These are phyloP conservation scores for Anthracocystis walkeri DNA, from an alignment of 1,284 basidiomycete genomes.

Conservation along the genomic window DNA sequence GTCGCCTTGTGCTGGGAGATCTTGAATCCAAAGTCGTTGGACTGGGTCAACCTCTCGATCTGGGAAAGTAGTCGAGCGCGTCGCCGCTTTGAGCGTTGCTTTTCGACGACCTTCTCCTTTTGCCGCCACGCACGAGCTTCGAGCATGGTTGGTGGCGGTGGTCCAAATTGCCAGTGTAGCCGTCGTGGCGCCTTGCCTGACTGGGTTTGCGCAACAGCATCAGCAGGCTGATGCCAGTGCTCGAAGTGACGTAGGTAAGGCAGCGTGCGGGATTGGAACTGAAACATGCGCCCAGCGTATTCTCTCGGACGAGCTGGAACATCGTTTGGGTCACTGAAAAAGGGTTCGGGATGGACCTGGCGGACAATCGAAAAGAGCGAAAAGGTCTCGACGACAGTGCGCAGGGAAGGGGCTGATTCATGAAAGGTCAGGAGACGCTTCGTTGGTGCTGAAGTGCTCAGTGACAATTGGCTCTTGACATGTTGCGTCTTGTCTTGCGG, in stretches of 20 bases:
- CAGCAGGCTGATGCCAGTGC: constrained; percentile 27
- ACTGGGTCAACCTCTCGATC: constrained; percentile 83
- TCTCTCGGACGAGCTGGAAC: constrained; percentile 79
- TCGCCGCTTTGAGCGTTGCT: constrained; percentile 35
- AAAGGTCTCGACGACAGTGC: constrained; percentile 73
- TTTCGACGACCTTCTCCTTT: constrained; percentile 32
- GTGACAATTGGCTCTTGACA: not conserved
- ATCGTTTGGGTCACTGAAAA: constrained; percentile 74
- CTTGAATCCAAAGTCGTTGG: constrained; percentile 74
- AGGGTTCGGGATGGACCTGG: constrained; percentile 79
- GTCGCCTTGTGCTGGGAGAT: constrained; percentile 56
- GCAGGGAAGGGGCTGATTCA: constrained; percentile 33
- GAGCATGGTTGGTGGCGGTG: constrained; percentile 53
- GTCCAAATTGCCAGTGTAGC: constrained; percentile 69
- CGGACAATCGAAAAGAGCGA: constrained; percentile 74
- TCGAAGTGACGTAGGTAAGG: constrained; percentile 68
- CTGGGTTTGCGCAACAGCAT: not conserved
- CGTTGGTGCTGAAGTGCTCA: not conserved
- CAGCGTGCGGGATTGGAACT: constrained; percentile 73
- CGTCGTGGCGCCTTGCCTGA: constrained; percentile 57
- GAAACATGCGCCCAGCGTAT: constrained; percentile 83
- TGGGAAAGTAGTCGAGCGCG: constrained; percentile 69
- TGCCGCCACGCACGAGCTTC: constrained; percentile 47
- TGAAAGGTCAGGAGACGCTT: constrained; percentile 29
- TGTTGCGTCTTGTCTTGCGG: not conserved